These are phyloP conservation scores for Carex parvula DNA, from an alignment of 176 grass and related monocot species.

Conservation along the genomic window DNA sequence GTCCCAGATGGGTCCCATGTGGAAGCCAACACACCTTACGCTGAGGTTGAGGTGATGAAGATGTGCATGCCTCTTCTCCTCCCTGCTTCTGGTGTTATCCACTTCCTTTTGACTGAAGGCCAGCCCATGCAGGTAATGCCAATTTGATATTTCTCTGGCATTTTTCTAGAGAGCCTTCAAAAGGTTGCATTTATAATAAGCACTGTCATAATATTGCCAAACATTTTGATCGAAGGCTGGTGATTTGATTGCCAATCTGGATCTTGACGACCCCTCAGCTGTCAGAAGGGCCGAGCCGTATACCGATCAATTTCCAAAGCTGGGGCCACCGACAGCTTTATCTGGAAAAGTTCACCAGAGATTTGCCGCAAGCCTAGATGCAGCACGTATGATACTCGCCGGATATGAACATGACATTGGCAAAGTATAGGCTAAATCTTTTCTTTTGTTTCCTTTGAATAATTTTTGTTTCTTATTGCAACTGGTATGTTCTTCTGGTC, in stretches of 20 bases:
- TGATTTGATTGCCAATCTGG: slow-evolving; percentile 88
- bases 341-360: slow-evolving; percentile 97
- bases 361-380: slow-evolving; percentile 71
- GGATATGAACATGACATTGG: slow-evolving; percentile 95
- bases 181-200: background rate
- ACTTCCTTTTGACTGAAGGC: slow-evolving; percentile 90
- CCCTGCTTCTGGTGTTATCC: slow-evolving; percentile 87
- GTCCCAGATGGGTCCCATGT: slow-evolving; percentile 86
- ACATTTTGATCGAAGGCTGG: slow-evolving; percentile 44
- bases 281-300: slow-evolving; percentile 95
- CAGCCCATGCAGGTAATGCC: slow-evolving; percentile 80
- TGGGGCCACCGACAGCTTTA: slow-evolving; percentile 81
- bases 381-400: slow-evolving; percentile 89
- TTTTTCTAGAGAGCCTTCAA: background rate
- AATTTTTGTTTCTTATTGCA: background rate
- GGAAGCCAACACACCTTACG: slow-evolving; percentile 86
- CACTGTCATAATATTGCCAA: slow-evolving; percentile 1
- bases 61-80: slow-evolving; percentile 99
- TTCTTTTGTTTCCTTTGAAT: background rate
- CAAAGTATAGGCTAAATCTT: slow-evolving; percentile 43
- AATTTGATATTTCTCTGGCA: background rate
- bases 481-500: background rate
- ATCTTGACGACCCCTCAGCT: slow-evolving; percentile 93
- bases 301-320: slow-evolving; percentile 79
- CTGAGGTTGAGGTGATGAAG: slow-evolving; percentile 99